Base-by-base conservation (phyloP, 306 rosid genomes). In the Mucuna pruriens region DNA sequence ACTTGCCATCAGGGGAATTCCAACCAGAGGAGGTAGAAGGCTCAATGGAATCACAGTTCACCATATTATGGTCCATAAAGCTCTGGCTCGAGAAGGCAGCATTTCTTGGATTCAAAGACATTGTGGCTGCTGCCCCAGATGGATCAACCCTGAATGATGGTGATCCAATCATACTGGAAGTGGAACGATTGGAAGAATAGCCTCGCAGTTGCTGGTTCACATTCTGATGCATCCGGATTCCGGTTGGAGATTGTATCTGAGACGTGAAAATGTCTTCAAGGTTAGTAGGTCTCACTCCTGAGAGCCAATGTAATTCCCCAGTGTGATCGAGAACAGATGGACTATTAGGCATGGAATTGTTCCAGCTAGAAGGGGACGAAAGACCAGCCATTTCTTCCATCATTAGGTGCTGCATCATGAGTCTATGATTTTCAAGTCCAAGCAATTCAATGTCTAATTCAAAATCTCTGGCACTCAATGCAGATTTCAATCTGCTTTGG, bases 61-160 rank as follows among this genome's bases (percentile, higher is more conserved):
- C 78, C 26, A 46, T 74, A 12, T 82, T 69, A 7, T 88, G 90
- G 76, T 92, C 98, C 6, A 88, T 74, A 73, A 92, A 89, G 85
- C 97, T 90, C 76, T 89, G 96, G 86, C 96, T 94, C 25, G 94
- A 83, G 36, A 92, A 90, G 15, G 92, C 91, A 74, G 88, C 86
- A 23, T 83, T 77, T 75, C 96, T 84, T 26, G 93, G 54, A 83
- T 86, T 86, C 61, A 87, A 73, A 38, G 67, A 75, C 34, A 80
- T 39, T 2, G 87, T 75, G 19, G 89, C 88, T 4, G 83, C 49
- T 16, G 90, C 17, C 19, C 66, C 72, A 16, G 84, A 63, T 69
- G 78, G 61, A 49, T 85, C 86, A 76, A 70, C 69, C 5, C 85
- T 86, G 69, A 71, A 86, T 67, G 90, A 46, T 3, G 86, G 52